Evolutionary conservation across 2,329 filamentous ascomycete genomes (phyloP).

Genomic region (Claviceps sorghi): DNA sequence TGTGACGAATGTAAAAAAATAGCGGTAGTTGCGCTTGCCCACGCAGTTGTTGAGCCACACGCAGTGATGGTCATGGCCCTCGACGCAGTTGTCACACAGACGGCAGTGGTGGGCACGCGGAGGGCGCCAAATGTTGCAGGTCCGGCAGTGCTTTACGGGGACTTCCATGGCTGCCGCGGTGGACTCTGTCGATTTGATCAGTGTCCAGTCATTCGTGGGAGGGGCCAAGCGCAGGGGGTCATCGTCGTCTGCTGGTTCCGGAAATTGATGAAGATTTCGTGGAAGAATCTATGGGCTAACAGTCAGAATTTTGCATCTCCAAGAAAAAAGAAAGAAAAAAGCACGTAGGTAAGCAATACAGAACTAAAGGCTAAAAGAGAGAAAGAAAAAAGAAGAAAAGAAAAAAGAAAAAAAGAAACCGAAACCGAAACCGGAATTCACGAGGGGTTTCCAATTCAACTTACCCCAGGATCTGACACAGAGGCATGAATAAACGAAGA

Average conservation of each 20-base stretch:
- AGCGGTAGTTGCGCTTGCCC: conserved; percentile 91
- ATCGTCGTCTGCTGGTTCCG: conserved; percentile 57
- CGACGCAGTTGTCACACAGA: conserved; percentile 91
- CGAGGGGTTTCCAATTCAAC: conserved; percentile 26
- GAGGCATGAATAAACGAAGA: conserved; percentile 94
- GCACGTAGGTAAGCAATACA: too few relatives aligned
- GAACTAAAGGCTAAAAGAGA: neutral
- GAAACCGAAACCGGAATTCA: too few relatives aligned
- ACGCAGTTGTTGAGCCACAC: conserved; percentile 99
- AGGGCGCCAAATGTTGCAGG: conserved; percentile 93
- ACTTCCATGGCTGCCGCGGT: conserved; percentile 88
- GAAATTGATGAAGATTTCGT: conserved; percentile 79
- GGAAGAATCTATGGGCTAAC: conserved; percentile 58
- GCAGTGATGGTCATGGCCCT: conserved; percentile 95
- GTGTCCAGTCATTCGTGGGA: conserved; percentile 82
- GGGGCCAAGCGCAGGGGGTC: conserved; percentile 73
- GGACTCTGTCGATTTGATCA: conserved; percentile 66
- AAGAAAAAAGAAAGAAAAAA: neutral
- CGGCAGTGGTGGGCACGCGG: conserved; percentile 93
- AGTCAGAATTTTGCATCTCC: neutral
- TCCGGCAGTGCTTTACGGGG: conserved; percentile 94
- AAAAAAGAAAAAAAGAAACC: neutral
- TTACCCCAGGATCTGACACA: conserved; percentile 78
- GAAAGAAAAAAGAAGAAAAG: neutral
- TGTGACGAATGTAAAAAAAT: conserved; percentile 86